phyloP scores from a whole-genome alignment of 1,284 basidiomycete species.

The Peniophora sp. region DNA sequence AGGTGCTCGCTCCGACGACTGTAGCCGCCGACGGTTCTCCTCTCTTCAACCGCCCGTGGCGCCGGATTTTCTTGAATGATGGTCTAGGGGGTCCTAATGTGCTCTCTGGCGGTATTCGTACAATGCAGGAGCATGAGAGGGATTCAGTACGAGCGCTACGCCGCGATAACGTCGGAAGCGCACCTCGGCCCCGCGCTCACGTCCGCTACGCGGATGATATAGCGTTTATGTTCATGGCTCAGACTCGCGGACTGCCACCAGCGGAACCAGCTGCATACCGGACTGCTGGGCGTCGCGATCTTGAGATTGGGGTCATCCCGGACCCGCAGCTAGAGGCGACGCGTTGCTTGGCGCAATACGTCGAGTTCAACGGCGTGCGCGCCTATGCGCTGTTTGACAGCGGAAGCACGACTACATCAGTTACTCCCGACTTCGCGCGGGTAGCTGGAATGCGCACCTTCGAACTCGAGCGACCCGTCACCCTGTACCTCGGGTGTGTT shows the following conservation, averaged over 20 bases:
- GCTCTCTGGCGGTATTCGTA: too few relatives aligned
- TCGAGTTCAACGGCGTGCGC: constrained; percentile 11
- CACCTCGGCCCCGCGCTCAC: not conserved
- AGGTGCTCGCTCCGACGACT: too few relatives aligned
- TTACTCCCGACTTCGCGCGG: constrained; percentile 14
- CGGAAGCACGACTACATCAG: constrained; percentile 15
- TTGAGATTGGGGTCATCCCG: too few relatives aligned
- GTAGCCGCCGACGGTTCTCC: too few relatives aligned
- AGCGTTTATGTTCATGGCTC: not conserved
- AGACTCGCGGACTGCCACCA: not conserved
- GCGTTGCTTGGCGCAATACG: not conserved
- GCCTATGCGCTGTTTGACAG: constrained; percentile 16
- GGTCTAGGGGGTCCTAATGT: too few relatives aligned
- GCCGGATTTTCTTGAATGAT: too few relatives aligned
- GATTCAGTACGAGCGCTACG: too few relatives aligned
- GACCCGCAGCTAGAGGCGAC: not conserved
- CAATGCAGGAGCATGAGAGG: too few relatives aligned
- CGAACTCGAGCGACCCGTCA: constrained; percentile 14
- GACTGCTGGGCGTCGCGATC: not conserved
- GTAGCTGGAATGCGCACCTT: constrained; percentile 6
- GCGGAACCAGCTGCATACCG: not conserved
- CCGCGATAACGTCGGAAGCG: too few relatives aligned
- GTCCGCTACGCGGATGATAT: not conserved
- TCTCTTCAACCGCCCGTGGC: too few relatives aligned
- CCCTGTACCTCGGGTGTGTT: constrained; percentile 16